Base-by-base conservation (phyloP, 257 asterid species). In the Ophiorrhiza pumila region DNA sequence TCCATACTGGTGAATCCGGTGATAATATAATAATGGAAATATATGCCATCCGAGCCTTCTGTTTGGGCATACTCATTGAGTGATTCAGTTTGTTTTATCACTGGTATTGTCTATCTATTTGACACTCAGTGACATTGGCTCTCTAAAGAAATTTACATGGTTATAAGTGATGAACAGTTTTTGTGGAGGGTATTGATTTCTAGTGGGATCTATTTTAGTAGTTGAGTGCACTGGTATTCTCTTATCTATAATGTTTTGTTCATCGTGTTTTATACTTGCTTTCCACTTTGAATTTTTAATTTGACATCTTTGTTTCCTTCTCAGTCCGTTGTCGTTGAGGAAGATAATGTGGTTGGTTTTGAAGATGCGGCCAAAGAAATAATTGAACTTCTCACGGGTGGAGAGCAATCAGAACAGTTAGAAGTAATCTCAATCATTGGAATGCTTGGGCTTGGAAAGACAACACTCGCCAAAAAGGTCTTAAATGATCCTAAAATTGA, bases 381-480 rank as follows among this genome's bases (percentile, higher is more conserved):
- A 58, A 71, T 69, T 25, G 68, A 81, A 0, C 62, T 79, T 67
- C 80, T 81, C 18, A 47, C 69, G 29, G 74, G 62, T 11, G 79
- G 32, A 25, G 60, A 25, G 10, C 22, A 49, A 49, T 41, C 79
- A 23, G 52, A 71, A 25, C 29, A 77, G 18, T 35, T 81, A 22
- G 75, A 77, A 63, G 79, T 74, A 20, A 57, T 77, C 56, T 75
- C 82, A 42, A 72, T 81, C 50, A 52, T 77, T 41, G 85, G 85
- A n/a, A 81, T 77, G 82, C 75, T 74, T 5, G 85, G 85, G 29
- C 75, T 81, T 11, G 87, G 85, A 25, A 83, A 80, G 66, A 83
- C 83, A 15, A 80, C 85, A 2, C 47, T 83, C 18, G 85, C 87
- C 17, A 72, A 42, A 58, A 83, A 64, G 52, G 67, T 83, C 22